Percentiles rank a stretch among this genome's conserved stretches.
Evolutionary conservation across 768 basidiomycete species (phyloP).

Genomic region (Cantharellus cinnabarinus): DNA sequence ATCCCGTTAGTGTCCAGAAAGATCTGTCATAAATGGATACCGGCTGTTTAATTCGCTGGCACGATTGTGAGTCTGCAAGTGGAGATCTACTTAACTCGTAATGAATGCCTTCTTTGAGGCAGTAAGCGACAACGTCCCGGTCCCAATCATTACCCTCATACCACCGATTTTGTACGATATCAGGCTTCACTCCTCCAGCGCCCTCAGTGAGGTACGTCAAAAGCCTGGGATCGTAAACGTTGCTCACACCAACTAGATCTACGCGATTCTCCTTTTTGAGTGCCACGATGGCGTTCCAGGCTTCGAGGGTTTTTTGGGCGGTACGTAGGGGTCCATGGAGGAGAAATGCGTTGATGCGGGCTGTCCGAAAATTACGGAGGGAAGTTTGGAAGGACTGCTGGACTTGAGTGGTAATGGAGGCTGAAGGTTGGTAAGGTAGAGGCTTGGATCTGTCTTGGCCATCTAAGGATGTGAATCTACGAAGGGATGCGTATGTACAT

Average conservation of each 20-base stretch:
- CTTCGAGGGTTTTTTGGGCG: constrained; percentile 38
- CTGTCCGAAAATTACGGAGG: constrained; percentile 44
- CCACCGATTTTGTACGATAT: constrained; percentile 75
- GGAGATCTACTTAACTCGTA: constrained; percentile 37
- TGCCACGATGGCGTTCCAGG: constrained; percentile 40
- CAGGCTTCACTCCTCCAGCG: constrained; percentile 29
- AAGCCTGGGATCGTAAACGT: constrained; percentile 42
- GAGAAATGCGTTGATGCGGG: constrained; percentile 59
- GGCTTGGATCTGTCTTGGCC: constrained; percentile 56
- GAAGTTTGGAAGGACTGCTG: constrained; percentile 40
- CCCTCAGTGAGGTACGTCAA: constrained; percentile 30
- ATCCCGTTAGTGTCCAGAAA: constrained; percentile 77
- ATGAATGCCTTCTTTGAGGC: constrained; percentile 37
- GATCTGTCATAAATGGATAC: constrained; percentile 28
- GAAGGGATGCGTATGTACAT: background rate
- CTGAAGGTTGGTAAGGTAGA: constrained; percentile 46
- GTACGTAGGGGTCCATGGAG: constrained; percentile 56
- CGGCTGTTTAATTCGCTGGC: background rate
- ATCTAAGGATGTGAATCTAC: constrained; percentile 48
- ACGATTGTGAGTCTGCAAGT: background rate
- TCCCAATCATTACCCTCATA: constrained; percentile 68
- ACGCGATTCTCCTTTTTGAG: constrained; percentile 48
- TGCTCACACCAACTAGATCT: constrained; percentile 51
- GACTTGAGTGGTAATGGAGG: constrained; percentile 38
- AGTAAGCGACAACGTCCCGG: constrained; percentile 39